Evolutionary conservation across 495 filamentous ascomycete genomes (phyloP).

Genomic region (Penicillium fimorum): DNA sequence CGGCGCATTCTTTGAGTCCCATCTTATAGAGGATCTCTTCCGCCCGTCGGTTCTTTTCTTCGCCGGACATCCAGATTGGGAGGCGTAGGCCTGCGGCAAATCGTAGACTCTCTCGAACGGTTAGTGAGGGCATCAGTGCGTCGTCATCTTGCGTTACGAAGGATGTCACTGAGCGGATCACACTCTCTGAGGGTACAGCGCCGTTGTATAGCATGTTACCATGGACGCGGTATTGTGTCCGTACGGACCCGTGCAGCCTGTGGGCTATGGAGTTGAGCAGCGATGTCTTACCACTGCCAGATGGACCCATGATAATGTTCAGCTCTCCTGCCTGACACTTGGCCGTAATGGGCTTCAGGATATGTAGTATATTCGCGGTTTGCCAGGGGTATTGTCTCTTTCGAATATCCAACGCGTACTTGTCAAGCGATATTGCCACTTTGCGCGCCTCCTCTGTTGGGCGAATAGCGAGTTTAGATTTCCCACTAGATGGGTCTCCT

Average conservation of each 20-base stretch:
- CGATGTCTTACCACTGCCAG: slow-evolving; percentile 71
- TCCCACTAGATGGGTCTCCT: slow-evolving; percentile 56
- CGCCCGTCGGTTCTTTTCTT: slow-evolving; percentile 61
- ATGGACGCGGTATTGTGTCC: slow-evolving; percentile 51
- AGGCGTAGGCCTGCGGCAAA: slow-evolving; percentile 68
- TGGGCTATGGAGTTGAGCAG: slow-evolving; percentile 67
- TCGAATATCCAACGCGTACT: slow-evolving; percentile 60
- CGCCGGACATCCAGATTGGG: slow-evolving; percentile 62
- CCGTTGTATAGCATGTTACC: slow-evolving; percentile 68
- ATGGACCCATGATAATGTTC: slow-evolving; percentile 78
- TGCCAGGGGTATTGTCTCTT: slow-evolving; percentile 50
- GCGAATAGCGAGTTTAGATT: slow-evolving; percentile 56
- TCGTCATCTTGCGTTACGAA: slow-evolving; percentile 78
- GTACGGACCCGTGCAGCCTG: slow-evolving; percentile 55
- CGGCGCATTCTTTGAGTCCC: slow-evolving; percentile 74
- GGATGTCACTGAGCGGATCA: slow-evolving; percentile 66
- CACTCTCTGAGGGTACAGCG: slow-evolving; percentile 58
- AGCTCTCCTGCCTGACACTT: slow-evolving; percentile 61
- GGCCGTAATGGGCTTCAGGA: slow-evolving; percentile 62
- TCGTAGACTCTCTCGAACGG: slow-evolving; percentile 67
- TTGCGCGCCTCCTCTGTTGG: slow-evolving; percentile 52
- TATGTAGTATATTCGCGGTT: slow-evolving; percentile 49
- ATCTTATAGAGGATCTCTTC: slow-evolving; percentile 71
- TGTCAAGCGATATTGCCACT: slow-evolving; percentile 59
- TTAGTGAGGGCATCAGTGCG: slow-evolving; percentile 68